Base-by-base conservation (phyloP, 2,329 filamentous ascomycete genomes). In the Penicillium sp. region DNA sequence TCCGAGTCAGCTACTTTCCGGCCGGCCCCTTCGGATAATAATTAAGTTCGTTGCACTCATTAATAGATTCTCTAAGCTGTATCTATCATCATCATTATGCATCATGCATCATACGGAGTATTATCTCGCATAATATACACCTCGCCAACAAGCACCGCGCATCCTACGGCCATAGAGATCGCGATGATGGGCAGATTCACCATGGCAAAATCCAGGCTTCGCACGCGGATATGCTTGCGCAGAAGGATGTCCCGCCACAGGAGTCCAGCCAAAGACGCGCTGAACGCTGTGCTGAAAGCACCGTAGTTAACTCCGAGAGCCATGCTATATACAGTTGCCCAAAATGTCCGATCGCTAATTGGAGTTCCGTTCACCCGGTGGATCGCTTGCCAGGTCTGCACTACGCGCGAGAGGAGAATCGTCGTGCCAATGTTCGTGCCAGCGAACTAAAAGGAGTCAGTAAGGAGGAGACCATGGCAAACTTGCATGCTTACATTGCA, bases 391-490 rank as follows among this genome's bases (percentile, higher is more conserved):
- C 90, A 92, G 0, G 85, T 79, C 71, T 92, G 90, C 11, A 92
- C 85, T 7, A 91, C 84, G 3, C 90, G 87, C 8, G 85, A 91
- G 1, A 92, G 81, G 0, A 92, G 84, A 69, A 92, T 92, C 0
- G 90, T 89, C 0, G 90, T 91, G 38, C 90, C 90, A 56, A 92
- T 92, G 66, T 92, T 92, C 1, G 90, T 92, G 19, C 90, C 90
- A 0, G 90, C 88, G 67, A 91, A 92, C 88, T 91, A n/a, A 3
- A 35, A 13, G 64, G 17, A 26, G 29, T 38, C 7, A 49, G 53
- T 11, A 48, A 2, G 21, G 44, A 17, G n/a, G 7, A 21, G 1
- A 31, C 2, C 5, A 21, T 2, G 3, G 15, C 1, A 7, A 11
- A 8, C 23, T 15, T 26, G 15, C 31, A 55, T 53, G 83, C 88